Percentiles rank a stretch among this genome's conserved stretches.
phyloP scores from a whole-genome alignment of 163 green algal genomes.

The Volvox carteri region DNA sequence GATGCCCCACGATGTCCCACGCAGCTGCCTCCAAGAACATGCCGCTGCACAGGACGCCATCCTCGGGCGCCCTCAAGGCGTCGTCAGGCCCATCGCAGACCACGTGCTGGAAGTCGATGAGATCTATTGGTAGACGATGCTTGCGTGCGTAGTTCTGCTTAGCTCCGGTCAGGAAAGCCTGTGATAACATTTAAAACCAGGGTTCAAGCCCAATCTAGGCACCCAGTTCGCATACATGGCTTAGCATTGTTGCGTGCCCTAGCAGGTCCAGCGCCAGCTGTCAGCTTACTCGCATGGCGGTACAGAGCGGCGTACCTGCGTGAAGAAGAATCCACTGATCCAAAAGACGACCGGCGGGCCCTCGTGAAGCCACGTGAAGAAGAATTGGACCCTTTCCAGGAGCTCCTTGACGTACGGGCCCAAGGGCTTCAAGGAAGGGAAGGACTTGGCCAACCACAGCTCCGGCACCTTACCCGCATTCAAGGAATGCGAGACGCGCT shows the following conservation, averaged over 20 bases:
- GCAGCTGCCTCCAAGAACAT: conserved; percentile 66
- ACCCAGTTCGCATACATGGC: too few species aligned
- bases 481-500: conserved; percentile 63
- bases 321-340: conserved; percentile 87
- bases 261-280: too few species aligned
- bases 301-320: conserved; percentile 73
- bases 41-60: conserved; percentile 77
- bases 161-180: conserved; percentile 83
- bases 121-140: conserved; percentile 79
- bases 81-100: conserved; percentile 38
- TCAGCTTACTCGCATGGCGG: too few species aligned
- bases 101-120: conserved; percentile 82
- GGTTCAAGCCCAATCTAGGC: too few species aligned
- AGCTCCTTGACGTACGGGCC: conserved; percentile 79
- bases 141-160: conserved; percentile 86
- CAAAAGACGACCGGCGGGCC: conserved; percentile 77
- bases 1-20: conserved; percentile 61
- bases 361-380: conserved; percentile 73
- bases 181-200: too few species aligned
- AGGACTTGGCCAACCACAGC: conserved; percentile 77
- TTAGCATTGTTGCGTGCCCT: too few species aligned
- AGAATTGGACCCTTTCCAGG: conserved; percentile 72
- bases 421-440: conserved; percentile 80
- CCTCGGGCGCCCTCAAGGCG: conserved; percentile 55
- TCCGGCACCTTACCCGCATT: conserved; percentile 74